Evolutionary conservation across 2,329 filamentous ascomycete species (phyloP), one percentile per base, ranked within the genome.

Genomic region (Sporothrix pseudoabietina): DNA sequence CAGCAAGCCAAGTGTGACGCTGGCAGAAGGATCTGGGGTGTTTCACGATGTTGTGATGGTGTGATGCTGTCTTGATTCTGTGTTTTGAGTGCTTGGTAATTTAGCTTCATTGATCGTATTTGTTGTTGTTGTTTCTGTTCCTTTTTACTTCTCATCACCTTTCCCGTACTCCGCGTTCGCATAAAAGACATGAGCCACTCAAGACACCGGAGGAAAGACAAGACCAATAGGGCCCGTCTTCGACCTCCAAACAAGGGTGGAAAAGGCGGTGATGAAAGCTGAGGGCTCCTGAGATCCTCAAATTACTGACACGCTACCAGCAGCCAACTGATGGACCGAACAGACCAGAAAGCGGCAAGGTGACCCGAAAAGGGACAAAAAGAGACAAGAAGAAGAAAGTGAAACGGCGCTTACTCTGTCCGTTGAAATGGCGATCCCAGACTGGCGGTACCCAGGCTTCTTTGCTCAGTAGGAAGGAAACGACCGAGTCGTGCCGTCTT

Each of bases 381-480:
- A 7, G 10, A 35, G 1, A 59, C 14, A 8, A 19, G 16, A 35
- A 59, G 1, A 59, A 35, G 7, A 19, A 32, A 35, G 30, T 16
- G 55, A 59, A 59, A 59, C 26, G 30, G 55, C 26, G 16, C 55
- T 59, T 55, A 55, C 52, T 22, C 26, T 55, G 52, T 10, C 1
- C 12, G 44, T 47, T 47, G 44, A 47, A 59, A 44, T 14, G 16
- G 35, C 52, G n/a, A 70, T 32, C 6, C 68, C 52, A 47, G 16
- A 22, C 52, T 70, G 68, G 68, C 52, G 68, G 68, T 44, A 70
- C 39, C 35, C 7, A n/a, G n/a, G n/a, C 12, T 55, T n/a, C 22
- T 19, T 47, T 47, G 41, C 22, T 30, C 39, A 14, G 30, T 22
- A 19, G 1, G 26, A 14, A 14, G 12, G 41, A 66, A 1, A 9